These are phyloP conservation scores for Homolaphlyctis polyrhiza DNA, from an alignment of 371 early-diverging fungal genomes.

Conservation along the genomic window DNA sequence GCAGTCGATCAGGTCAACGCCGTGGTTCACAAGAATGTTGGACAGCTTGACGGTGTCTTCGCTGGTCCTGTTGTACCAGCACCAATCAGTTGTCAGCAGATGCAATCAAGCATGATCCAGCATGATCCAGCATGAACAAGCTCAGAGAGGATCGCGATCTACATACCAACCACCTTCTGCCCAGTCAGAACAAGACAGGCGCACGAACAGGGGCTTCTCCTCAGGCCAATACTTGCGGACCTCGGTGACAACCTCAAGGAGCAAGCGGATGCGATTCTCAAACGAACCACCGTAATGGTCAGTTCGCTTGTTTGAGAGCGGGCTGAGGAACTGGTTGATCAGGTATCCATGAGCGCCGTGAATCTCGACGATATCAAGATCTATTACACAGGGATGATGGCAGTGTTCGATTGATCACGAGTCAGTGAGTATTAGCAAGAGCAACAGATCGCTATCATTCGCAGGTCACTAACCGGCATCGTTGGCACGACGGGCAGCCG, in stretches of 20 bases:
- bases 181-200: conserved; percentile 71
- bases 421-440: conserved; percentile 6
- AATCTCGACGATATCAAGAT: conserved; percentile 82
- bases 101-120: background rate
- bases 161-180: conserved; percentile 34
- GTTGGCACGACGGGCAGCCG: conserved; percentile 62
- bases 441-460: conserved; percentile 2
- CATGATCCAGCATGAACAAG: background rate
- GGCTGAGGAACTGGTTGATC: conserved; percentile 72
- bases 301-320: conserved; percentile 73
- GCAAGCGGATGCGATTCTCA: conserved; percentile 70
- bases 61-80: conserved; percentile 13
- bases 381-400: too few relatives aligned
- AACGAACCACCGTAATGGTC: conserved; percentile 78
- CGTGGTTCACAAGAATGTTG: conserved; percentile 49
- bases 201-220: conserved; percentile 73
- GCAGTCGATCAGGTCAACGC: conserved; percentile 71
- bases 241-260: conserved; percentile 55
- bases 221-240: conserved; percentile 65
- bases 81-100: too few relatives aligned
- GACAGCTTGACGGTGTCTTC: conserved; percentile 62
- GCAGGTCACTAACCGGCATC: background rate
- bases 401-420: too few relatives aligned
- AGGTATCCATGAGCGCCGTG: conserved; percentile 76
- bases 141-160: too few relatives aligned